Base-by-base conservation (phyloP, 495 filamentous ascomycete genomes). In the Parachaetomium inaequale region DNA sequence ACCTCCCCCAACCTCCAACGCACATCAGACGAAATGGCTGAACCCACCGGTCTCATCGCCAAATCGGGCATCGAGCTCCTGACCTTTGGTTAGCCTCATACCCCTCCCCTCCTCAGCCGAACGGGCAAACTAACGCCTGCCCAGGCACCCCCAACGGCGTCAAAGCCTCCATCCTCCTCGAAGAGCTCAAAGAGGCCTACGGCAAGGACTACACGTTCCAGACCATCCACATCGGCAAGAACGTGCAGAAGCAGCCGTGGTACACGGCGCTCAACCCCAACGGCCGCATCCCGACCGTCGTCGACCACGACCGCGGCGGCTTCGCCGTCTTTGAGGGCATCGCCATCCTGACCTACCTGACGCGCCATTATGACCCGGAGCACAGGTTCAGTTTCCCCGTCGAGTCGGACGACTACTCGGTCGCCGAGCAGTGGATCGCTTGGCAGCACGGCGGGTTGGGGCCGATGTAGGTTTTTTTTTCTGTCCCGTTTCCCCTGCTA, bases 251-350 rank as follows among this genome's bases (percentile, higher is more conserved):
- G 67, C 84, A 93, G 74, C 81, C 82, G 63, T 86, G 82, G 66
- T 83, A 72, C 63, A 72, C 70, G 32, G 85, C 82, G 19, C 85
- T 91, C 68, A 90, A 89, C 72, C 91, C 91, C 64, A 94, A 96
- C 71, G 91, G 92, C 63, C 88, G 90, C 58, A 94, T 96, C 72
- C 92, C 91, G 32, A 89, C 88, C 25, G 76, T 96, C 43, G 87
- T 88, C 49, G 92, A 95, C 76, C 74, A 78, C 56, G 81, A 84
- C 62, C 82, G 83, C 64, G 55, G 54, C 55, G 71, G 51, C 38
- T 90, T 93, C 71, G 75, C 82, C 32, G 75, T 95, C 6, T 93
- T 93, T 66, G 91, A 96, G 70, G 87, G 85, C 45, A 82, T 88
- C 38, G 78, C 87, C 58, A 93, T 94, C 67, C 78, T 96, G 64